Percentiles rank a stretch among this genome's conserved stretches.
Conservation (phyloP, 2,329 filamentous ascomycete genomes). For the Rhinocladiella mackenziei region DNA sequence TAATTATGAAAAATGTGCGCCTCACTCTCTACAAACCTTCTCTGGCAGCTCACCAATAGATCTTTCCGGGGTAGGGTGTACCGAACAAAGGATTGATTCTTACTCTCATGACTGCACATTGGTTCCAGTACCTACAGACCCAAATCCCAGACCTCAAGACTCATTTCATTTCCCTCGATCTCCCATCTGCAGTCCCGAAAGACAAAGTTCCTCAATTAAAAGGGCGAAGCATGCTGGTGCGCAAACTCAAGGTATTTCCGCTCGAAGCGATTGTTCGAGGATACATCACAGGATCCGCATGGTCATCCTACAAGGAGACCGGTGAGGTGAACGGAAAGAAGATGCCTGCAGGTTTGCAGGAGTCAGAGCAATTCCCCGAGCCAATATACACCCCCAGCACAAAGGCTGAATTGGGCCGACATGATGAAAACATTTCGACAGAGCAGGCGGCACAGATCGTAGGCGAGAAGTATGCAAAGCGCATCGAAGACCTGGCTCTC, state of each 20-base stretch:
- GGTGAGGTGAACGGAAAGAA: constrained; percentile 77
- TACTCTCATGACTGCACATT: constrained; percentile 63
- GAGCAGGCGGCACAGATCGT: constrained; percentile 60
- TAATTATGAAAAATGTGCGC: constrained; percentile 72
- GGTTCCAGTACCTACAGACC: constrained; percentile 60
- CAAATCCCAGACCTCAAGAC: constrained; percentile 57
- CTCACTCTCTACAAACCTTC: constrained; percentile 41
- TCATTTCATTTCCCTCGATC: constrained; percentile 58
- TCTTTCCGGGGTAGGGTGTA: constrained; percentile 54
- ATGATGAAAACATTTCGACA: constrained; percentile 82
- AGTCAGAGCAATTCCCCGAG: constrained; percentile 65
- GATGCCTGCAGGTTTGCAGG: constrained; percentile 63
- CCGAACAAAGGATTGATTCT: constrained; percentile 65
- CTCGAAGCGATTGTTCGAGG: constrained; percentile 84
- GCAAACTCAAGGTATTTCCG: constrained; percentile 68
- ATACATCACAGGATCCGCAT: constrained; percentile 82
- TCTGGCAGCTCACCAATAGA: constrained; percentile 30
- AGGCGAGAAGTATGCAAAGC: constrained; percentile 59
- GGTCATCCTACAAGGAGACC: constrained; percentile 68
- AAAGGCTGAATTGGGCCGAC: constrained; percentile 73
- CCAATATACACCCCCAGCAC: constrained; percentile 78
- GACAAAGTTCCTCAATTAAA: constrained; percentile 32
- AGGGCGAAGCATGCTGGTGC: constrained; percentile 71
- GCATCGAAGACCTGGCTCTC: constrained; percentile 63
- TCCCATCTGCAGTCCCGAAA: constrained; percentile 49